Evolutionary conservation across 2,329 filamentous ascomycete species (phyloP).

Genomic region (Cadophora malorum): DNA sequence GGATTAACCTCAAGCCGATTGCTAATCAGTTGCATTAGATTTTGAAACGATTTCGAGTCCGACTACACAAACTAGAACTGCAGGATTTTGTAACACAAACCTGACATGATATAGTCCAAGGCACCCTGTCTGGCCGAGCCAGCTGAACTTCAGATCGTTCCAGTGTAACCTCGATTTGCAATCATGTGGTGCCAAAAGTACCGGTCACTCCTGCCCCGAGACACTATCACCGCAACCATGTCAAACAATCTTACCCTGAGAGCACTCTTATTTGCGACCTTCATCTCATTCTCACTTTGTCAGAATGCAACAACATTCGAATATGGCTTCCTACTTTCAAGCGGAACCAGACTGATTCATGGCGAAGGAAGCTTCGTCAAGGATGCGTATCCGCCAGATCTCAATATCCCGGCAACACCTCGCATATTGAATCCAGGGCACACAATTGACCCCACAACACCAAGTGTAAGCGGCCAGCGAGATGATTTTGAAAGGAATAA

Average conservation of each 20-base stretch:
- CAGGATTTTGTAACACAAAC: too few relatives aligned
- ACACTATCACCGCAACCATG: not conserved
- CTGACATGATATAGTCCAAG: too few relatives aligned
- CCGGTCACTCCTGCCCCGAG: not conserved
- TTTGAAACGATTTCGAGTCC: too few relatives aligned
- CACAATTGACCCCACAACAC: not conserved
- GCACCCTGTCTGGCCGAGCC: not conserved
- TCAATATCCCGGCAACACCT: not conserved
- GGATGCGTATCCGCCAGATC: not conserved
- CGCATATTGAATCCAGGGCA: constrained; percentile 5
- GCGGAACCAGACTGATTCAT: constrained; percentile 2
- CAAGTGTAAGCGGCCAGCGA: not conserved
- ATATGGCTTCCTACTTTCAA: constrained; percentile 9
- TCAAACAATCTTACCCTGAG: not conserved
- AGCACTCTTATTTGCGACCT: not conserved
- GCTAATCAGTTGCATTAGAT: too few relatives aligned
- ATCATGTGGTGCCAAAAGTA: not conserved
- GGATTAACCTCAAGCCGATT: too few relatives aligned
- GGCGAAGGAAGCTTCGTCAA: not conserved
- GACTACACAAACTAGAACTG: too few relatives aligned
- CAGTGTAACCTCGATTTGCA: not conserved
- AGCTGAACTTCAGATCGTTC: not conserved
- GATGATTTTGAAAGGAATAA: not conserved
- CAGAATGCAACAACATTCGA: constrained; percentile 1
- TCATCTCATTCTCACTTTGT: not conserved